Conservation (phyloP, 2,329 filamentous ascomycete genomes). For the Penicillium decumbens region DNA sequence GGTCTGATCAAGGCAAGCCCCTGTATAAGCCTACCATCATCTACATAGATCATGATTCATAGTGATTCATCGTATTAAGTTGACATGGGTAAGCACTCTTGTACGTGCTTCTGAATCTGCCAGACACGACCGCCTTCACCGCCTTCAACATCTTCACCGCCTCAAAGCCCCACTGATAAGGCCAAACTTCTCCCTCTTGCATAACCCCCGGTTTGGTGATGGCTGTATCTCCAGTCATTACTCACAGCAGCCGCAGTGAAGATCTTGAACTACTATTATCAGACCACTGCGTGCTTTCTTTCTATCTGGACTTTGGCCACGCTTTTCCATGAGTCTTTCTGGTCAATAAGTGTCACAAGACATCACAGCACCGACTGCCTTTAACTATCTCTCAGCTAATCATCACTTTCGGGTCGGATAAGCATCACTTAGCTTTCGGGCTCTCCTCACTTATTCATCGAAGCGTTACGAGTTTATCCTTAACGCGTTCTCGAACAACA, state of each 20-base stretch:
- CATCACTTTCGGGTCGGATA: background rate
- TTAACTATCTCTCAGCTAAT: background rate
- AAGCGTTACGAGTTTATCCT: background rate
- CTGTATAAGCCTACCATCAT: no score
- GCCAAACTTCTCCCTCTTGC: background rate
- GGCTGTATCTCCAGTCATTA: background rate
- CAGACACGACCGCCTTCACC: background rate
- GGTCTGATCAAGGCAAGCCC: background rate
- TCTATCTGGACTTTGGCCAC: background rate
- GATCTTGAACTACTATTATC: background rate
- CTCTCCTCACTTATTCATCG: background rate
- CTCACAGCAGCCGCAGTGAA: background rate
- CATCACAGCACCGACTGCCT: background rate
- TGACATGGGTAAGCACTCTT: no score
- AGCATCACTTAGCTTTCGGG: background rate
- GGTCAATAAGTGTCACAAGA: background rate
- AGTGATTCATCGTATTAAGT: no score
- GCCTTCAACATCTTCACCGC: background rate
- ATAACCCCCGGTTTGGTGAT: background rate
- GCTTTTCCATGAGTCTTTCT: background rate
- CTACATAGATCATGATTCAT: no score
- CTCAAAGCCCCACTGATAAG: slow-evolving; percentile 9
- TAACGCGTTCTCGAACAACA: background rate
- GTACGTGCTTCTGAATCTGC: background rate
- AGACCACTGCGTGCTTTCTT: background rate